Evolutionary conservation across 441 rosid genomes (phyloP).

Genomic region (Corymbia calophylla): DNA sequence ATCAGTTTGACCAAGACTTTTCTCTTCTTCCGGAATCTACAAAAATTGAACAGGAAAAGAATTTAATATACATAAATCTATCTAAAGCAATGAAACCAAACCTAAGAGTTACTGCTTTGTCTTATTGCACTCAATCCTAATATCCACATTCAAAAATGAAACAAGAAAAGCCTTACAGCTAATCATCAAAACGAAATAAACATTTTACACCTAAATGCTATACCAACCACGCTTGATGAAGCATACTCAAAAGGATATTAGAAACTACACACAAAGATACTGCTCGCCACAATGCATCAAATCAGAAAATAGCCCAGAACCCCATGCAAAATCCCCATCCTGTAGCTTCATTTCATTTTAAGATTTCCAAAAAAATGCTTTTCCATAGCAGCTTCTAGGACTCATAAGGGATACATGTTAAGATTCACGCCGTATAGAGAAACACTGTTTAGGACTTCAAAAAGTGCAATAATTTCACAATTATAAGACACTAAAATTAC

Average conservation of each 20-base stretch:
- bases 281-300: neutral
- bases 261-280: neutral
- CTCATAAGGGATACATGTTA: neutral
- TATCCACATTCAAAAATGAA: neutral
- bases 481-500: neutral
- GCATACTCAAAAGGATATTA: neutral
- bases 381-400: neutral
- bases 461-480: neutral
- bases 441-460: neutral
- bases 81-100: neutral
- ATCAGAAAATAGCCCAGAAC: neutral
- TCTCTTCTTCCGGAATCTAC: constrained; percentile 79
- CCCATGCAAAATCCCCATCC: neutral
- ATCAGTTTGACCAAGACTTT: constrained; percentile 59
- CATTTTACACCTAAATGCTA: neutral
- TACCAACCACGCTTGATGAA: neutral
- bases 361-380: neutral
- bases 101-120: neutral
- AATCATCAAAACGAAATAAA: neutral
- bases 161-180: neutral
- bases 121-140: neutral
- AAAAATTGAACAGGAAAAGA: neutral
- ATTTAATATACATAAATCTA: neutral
- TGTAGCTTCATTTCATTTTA: neutral
- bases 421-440: neutral